phyloP scores from a whole-genome alignment of 1,139 yeast genomes.

The Suhomyces atakaporum region DNA sequence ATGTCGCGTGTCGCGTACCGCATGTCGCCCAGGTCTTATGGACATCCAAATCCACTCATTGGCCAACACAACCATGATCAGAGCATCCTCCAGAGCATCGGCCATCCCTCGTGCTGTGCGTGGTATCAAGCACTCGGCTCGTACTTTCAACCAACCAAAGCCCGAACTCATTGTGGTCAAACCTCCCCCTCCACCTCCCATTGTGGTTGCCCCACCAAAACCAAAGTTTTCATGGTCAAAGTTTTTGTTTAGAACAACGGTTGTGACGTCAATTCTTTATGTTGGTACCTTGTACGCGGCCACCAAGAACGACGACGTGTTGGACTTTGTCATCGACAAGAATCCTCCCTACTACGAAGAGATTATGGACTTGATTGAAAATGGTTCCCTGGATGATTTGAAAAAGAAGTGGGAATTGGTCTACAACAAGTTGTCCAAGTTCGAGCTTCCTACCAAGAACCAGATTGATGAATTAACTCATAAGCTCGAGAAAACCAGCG shows the following conservation, averaged over 20 bases:
- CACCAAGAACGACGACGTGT: constrained; percentile 46
- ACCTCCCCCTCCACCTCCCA: constrained; percentile 11
- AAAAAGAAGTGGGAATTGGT: constrained; percentile 24
- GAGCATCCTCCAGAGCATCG: constrained; percentile 13
- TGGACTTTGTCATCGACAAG: constrained; percentile 49
- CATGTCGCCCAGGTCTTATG: constrained; percentile 5
- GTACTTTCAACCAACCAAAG: constrained; percentile 3
- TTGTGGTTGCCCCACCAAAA: constrained; percentile 8
- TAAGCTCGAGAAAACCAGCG: constrained; percentile 38
- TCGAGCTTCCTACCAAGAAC: constrained; percentile 35
- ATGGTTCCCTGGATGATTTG: constrained; percentile 39
- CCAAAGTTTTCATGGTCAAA: constrained; percentile 32
- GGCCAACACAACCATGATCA: constrained; percentile 15
- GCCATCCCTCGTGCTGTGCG: constrained; percentile 9
- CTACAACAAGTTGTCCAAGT: constrained; percentile 22
- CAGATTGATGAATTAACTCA: constrained; percentile 37
- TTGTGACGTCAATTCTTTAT: constrained; percentile 34
- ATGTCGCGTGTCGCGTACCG: constrained; percentile 6
- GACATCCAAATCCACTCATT: constrained; percentile 9
- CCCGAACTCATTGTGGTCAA: constrained; percentile 9
- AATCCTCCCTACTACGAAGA: constrained; percentile 50
- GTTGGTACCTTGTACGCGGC: constrained; percentile 46
- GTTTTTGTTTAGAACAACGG: constrained; percentile 34
- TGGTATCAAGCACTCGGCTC: constrained; percentile 5
- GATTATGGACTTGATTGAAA: constrained; percentile 42